phyloP scores from a whole-genome alignment of 208 protist species.

The Angomonas ambiguus region DNA sequence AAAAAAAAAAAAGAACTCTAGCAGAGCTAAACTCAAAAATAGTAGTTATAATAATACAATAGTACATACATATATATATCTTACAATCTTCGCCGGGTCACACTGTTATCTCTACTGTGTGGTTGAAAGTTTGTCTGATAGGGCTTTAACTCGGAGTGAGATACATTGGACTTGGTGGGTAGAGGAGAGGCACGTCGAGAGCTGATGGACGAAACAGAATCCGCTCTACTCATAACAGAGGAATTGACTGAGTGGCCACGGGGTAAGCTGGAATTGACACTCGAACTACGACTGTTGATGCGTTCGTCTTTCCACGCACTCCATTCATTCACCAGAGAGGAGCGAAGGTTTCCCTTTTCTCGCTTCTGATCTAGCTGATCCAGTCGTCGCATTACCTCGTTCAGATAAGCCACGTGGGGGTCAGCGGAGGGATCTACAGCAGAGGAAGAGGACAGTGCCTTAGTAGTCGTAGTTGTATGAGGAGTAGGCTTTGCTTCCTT shows the following conservation, averaged over 20 bases:
- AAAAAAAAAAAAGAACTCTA: conserved; percentile 8
- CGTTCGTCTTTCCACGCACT: conserved; percentile 43
- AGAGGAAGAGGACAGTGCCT: too few relatives aligned
- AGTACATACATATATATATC: neutral
- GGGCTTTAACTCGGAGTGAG: conserved; percentile 19
- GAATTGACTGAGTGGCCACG: conserved; percentile 2
- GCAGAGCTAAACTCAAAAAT: neutral
- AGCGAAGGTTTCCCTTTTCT: conserved; percentile 15
- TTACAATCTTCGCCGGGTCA: neutral
- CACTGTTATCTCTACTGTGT: neutral
- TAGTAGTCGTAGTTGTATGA: too few relatives aligned
- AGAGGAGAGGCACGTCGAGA: conserved; percentile 61
- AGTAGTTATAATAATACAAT: neutral
- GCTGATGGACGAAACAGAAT: conserved; percentile 53
- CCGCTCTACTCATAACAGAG: conserved; percentile 35
- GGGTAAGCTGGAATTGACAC: neutral
- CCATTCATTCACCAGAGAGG: conserved; percentile 71
- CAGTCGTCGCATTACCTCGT: conserved; percentile 34
- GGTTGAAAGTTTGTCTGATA: conserved; percentile 18
- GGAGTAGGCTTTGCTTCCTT: neutral
- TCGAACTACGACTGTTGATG: conserved; percentile 24
- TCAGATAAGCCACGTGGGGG: conserved; percentile 38
- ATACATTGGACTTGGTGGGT: conserved; percentile 52
- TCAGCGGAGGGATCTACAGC: neutral
- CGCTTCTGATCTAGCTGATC: conserved; percentile 7